Evolutionary conservation across 2,329 filamentous ascomycete genomes (phyloP).

Genomic region (Metarhizium rileyi): DNA sequence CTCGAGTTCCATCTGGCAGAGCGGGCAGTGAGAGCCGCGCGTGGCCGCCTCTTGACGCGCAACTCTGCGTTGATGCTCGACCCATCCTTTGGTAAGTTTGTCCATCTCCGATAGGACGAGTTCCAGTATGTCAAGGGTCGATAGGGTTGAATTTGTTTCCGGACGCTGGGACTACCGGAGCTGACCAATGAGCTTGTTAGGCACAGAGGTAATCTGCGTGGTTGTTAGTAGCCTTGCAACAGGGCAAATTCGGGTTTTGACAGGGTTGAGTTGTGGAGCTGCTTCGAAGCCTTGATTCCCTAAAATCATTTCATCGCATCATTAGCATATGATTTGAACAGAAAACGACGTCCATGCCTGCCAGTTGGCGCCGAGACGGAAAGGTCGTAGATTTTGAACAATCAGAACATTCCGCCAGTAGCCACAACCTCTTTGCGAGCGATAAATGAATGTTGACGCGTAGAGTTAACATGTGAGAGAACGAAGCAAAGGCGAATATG

Average conservation of each 20-base stretch:
- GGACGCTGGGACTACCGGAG: neutral
- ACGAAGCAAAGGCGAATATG: neutral
- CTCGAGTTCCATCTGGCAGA: conserved; percentile 16
- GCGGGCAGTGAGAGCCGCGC: conserved; percentile 11
- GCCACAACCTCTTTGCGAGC: neutral
- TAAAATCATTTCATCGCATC: neutral
- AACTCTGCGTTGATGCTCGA: conserved; percentile 15
- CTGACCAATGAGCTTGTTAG: neutral
- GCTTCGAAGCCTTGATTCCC: neutral
- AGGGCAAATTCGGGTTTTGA: too few relatives aligned
- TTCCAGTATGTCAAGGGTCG: neutral
- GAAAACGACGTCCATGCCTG: neutral
- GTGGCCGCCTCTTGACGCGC: conserved; percentile 12
- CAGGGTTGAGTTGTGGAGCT: too few relatives aligned
- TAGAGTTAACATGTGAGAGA: neutral
- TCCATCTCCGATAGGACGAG: conserved; percentile 5
- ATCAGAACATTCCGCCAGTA: neutral
- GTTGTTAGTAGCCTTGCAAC: neutral
- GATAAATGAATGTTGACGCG: neutral
- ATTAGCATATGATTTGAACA: neutral
- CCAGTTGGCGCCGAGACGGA: too few relatives aligned
- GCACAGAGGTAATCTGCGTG: neutral
- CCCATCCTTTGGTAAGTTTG: conserved; percentile 13
- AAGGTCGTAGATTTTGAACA: too few relatives aligned
- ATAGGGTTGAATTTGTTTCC: neutral